Evolutionary conservation across 2,329 filamentous ascomycete species (phyloP).

Genomic region (Diaporthe citriasiana): DNA sequence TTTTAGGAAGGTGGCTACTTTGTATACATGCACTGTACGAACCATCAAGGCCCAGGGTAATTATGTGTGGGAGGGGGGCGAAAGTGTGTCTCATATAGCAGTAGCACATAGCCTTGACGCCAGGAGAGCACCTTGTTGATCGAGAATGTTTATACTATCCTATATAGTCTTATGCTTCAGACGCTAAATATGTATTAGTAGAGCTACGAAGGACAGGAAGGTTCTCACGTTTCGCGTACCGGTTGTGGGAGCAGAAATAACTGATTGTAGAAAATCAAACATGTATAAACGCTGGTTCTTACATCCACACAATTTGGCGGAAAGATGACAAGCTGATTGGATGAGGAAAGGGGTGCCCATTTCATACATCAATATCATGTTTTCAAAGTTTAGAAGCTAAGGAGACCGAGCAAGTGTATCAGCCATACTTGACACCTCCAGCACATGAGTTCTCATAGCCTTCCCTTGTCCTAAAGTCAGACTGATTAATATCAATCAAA

Average conservation of each 20-base stretch:
- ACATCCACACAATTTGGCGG: background rate
- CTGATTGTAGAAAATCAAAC: no score
- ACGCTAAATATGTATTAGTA: background rate
- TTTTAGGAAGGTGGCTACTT: no score
- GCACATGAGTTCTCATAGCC: background rate
- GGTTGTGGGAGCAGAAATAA: background rate
- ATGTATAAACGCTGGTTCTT: background rate
- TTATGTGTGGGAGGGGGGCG: background rate
- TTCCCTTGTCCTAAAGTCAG: background rate
- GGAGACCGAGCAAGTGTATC: background rate
- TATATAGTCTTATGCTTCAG: background rate
- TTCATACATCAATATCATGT: background rate
- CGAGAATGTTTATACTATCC: background rate
- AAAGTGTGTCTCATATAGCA: background rate
- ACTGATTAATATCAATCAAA: background rate
- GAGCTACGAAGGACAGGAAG: background rate
- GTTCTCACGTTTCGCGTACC: background rate
- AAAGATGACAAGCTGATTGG: background rate
- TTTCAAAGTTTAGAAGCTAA: background rate
- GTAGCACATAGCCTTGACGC: background rate
- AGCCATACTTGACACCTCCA: background rate
- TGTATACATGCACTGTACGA: background rate
- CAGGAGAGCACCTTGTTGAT: background rate
- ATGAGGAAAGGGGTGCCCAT: background rate
- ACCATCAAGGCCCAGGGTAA: background rate